These are phyloP conservation scores for Clausena lansium DNA, from an alignment of 345 rosid species.

Conservation along the genomic window DNA sequence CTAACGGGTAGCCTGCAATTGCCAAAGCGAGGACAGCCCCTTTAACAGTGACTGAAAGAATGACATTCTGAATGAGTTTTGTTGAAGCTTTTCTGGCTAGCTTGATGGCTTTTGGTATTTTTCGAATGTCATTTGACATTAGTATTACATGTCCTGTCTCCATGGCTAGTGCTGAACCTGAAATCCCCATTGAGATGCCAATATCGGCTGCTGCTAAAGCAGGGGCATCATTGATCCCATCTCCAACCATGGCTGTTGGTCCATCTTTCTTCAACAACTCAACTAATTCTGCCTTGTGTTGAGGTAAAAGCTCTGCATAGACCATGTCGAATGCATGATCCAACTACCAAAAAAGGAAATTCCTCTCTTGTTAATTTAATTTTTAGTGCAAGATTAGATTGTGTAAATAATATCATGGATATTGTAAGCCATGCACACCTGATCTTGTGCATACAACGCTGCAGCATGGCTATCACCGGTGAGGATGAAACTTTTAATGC, in stretches of 20 bases:
- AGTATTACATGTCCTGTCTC: constrained; percentile 77
- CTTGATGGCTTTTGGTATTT: constrained; percentile 60
- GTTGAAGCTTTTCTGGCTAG: constrained; percentile 54
- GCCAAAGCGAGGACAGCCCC: constrained; percentile 65
- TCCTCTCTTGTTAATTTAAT: neutral
- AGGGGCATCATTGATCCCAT: constrained; percentile 91
- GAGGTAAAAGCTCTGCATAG: constrained; percentile 74
- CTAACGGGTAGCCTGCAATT: constrained; percentile 67
- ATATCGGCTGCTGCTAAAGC: constrained; percentile 88
- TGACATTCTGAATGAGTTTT: constrained; percentile 70
- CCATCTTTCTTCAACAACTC: constrained; percentile 50
- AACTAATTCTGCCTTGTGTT: constrained; percentile 47
- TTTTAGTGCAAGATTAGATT: neutral
- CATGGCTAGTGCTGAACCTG: constrained; percentile 84
- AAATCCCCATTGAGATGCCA: constrained; percentile 92
- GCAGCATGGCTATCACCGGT: constrained; percentile 77
- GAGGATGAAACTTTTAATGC: constrained; percentile 65
- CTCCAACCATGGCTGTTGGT: constrained; percentile 78
- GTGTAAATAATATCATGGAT: too few species aligned
- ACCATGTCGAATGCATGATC: constrained; percentile 55
- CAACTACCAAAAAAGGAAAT: constrained; percentile 41
- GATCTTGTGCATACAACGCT: constrained; percentile 71
- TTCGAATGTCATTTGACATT: constrained; percentile 81
- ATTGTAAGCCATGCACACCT: constrained; percentile 31
- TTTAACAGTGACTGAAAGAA: constrained; percentile 60